Base-by-base conservation (phyloP, 1,284 basidiomycete species). In the Pseudozyma pruni region DNA sequence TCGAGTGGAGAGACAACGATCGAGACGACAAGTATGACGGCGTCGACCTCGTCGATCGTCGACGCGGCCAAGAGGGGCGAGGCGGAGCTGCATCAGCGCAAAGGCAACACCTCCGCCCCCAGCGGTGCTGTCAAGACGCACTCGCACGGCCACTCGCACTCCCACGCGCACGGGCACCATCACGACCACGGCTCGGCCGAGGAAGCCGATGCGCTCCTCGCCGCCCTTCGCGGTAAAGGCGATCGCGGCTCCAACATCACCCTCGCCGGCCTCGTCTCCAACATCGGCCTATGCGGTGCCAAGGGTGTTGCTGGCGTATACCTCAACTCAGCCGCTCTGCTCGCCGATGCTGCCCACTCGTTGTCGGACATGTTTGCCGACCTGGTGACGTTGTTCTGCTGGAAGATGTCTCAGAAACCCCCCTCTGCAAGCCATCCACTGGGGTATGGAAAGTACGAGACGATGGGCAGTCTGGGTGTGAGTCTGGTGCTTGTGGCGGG, bases 341-440 rank as follows among this genome's bases (percentile, higher is more conserved):
- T 98, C 9, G 95, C 96, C 3, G 95, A 98, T 79, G 94, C 95
- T 0, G 94, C 91, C 2, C 95, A 98, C 82, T 92, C 91, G n/a
- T 76, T 94, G 39, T 92, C 91, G 66, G 79, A 95, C 83, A 86
- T 94, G 22, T 83, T 94, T 53, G 91, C 91, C 7, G 96, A 98
- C 84, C 89, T 98, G 71, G 92, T 98, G 43, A 94, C 93, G 2
- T 87, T 98, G 17, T 90, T 92, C 73, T 92, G 91, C 78, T 97
- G 94, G 92, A 89, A 89, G 52, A 87, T 96, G 60, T 93, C 92
- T 2, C 88, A 92, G 53, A 89, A 87, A 78, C 87, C 90, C 17
- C 90, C 93, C 2, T 90, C 89, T 7, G 86, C 86, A 71, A 85
- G 83, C 61, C 95, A 93, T 80, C 93, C 93, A 0, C 91, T 91